Evolutionary conservation across 352 stramenopile species (phyloP).

Genomic region (Globisporangium apiculatum): DNA sequence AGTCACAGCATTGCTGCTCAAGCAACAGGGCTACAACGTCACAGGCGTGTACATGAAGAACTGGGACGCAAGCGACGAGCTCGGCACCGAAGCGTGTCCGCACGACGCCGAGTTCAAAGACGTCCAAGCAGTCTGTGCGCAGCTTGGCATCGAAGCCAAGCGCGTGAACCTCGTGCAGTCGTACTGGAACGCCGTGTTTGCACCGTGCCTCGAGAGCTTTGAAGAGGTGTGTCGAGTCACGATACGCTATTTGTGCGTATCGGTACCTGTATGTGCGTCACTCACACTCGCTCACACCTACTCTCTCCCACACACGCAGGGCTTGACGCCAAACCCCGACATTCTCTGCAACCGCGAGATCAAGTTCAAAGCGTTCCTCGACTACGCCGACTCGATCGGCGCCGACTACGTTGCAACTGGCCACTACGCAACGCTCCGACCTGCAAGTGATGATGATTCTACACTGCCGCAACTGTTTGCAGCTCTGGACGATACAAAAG

Average conservation of each 20-base stretch:
- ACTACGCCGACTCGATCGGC: constrained; percentile 80
- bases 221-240: constrained; percentile 23
- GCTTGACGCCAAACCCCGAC: constrained; percentile 90
- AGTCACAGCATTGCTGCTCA: constrained; percentile 90
- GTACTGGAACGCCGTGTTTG: constrained; percentile 98
- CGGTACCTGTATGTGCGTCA: too few relatives aligned
- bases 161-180: constrained; percentile 89
- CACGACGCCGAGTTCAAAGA: constrained; percentile 91
- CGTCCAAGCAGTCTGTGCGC: constrained; percentile 87
- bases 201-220: constrained; percentile 92
- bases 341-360: constrained; percentile 97
- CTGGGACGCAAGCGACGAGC: constrained; percentile 95
- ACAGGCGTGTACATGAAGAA: constrained; percentile 99
- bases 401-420: constrained; percentile 94
- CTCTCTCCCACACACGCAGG: constrained; percentile 12
- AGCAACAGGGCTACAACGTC: constrained; percentile 87
- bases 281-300: not conserved
- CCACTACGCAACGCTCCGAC: constrained; percentile 88
- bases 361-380: constrained; percentile 97
- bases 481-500: constrained; percentile 87
- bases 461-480: constrained; percentile 63
- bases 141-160: constrained; percentile 87
- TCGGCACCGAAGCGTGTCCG: constrained; percentile 73
- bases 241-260: too few relatives aligned
- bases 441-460: constrained; percentile 3